Percentiles rank a stretch among this genome's conserved stretches.
Conservation (phyloP, 163 green algal species). For the Trebouxia gelatinosa region DNA sequence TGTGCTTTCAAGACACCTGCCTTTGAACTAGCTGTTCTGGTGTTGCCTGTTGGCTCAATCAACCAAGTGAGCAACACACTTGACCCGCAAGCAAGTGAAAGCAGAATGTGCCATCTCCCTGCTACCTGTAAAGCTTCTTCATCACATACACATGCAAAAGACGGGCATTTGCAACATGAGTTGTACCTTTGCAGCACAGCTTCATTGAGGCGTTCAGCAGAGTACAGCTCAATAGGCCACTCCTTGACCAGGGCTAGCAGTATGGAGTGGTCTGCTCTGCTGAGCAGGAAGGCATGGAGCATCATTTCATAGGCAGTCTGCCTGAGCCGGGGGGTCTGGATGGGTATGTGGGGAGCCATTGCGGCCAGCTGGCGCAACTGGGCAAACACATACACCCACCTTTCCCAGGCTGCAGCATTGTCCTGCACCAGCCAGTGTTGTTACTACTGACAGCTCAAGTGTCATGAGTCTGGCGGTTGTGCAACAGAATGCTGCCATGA, state of each 20-base stretch:
- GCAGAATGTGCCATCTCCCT: neutral
- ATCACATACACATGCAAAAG: neutral
- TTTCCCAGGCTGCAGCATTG: constrained; percentile 77
- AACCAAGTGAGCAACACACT: no score
- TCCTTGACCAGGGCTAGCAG: constrained; percentile 68
- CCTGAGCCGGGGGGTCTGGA: constrained; percentile 52
- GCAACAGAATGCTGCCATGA: no score
- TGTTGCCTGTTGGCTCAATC: constrained; percentile 12
- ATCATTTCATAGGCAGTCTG: constrained; percentile 68
- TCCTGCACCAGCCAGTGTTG: no score
- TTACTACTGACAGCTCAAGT: no score
- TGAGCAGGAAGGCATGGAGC: constrained; percentile 45
- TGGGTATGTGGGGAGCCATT: constrained; percentile 78
- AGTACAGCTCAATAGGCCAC: constrained; percentile 57
- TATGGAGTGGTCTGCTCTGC: constrained; percentile 57
- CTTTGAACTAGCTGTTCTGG: no score
- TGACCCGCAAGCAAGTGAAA: no score
- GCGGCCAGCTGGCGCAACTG: constrained; percentile 68
- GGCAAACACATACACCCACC: constrained; percentile 85
- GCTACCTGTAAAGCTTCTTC: neutral
- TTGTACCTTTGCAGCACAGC: constrained; percentile 43
- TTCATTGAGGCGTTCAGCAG: constrained; percentile 53
- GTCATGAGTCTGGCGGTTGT: no score
- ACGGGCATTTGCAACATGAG: neutral
- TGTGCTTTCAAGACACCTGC: no score